Conservation (phyloP, 306 rosid species). For the Quercus glauca region DNA sequence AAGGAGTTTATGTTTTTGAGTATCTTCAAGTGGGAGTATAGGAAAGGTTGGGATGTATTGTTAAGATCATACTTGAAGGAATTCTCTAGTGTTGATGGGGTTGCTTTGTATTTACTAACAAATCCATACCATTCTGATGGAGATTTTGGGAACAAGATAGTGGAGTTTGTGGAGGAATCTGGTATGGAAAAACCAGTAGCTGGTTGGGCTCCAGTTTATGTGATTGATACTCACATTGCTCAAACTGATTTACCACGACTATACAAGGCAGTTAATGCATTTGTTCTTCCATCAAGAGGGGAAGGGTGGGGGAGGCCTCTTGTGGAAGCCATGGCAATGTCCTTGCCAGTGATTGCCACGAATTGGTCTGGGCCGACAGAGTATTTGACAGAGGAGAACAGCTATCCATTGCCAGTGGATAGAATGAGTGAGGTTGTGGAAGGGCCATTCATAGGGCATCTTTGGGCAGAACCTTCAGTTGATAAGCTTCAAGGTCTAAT, state of each 20-base stretch:
- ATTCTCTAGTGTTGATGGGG: conserved; percentile 50
- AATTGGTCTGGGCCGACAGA: conserved; percentile 94
- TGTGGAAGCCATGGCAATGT: conserved; percentile 92
- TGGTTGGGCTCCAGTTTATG: conserved; percentile 72
- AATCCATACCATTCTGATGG: conserved; percentile 79
- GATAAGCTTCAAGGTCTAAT: conserved; percentile 48
- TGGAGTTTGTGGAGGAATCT: conserved; percentile 61
- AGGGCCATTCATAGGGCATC: conserved; percentile 82
- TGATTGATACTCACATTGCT: conserved; percentile 66
- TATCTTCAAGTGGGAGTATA: conserved; percentile 81
- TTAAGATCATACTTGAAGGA: conserved; percentile 63
- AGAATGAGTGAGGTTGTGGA: conserved; percentile 67
- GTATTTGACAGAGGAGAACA: conserved; percentile 61
- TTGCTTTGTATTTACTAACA: conserved; percentile 59
- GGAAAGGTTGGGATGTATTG: conserved; percentile 94
- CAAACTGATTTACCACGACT: conserved; percentile 58
- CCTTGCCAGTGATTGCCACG: conserved; percentile 70
- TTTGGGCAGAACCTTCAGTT: conserved; percentile 84
- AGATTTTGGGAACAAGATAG: conserved; percentile 70
- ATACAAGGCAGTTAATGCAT: conserved; percentile 74
- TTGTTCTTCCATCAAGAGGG: conserved; percentile 84
- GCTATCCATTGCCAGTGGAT: conserved; percentile 64
- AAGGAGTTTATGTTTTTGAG: conserved; percentile 59
- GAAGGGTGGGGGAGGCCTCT: conserved; percentile 95
- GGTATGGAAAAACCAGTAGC: conserved; percentile 38